Base-by-base conservation (phyloP, 768 basidiomycete genomes). In the Mycena floridula region DNA sequence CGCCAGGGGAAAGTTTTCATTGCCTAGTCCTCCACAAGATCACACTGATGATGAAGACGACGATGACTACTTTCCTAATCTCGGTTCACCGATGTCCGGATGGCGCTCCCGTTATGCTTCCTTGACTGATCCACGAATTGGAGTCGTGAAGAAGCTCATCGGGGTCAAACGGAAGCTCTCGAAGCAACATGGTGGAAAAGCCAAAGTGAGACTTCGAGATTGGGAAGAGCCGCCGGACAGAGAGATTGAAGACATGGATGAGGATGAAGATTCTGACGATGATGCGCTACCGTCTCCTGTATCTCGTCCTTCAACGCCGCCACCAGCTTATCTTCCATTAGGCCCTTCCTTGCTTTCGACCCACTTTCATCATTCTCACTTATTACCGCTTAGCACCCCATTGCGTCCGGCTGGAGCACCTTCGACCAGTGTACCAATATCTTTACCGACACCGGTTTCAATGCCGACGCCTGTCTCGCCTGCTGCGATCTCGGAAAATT, bases 391-490 rank as follows among this genome's bases (percentile, higher is more conserved):
- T 30, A 77, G 81, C 52, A 69, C 64, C 21, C 73, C 84, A 3
- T 62, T 88, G 3, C 76, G 77, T 1, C 75, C 81, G 80, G 80
- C 1, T 82, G 72, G 1, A 67, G 68, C 69, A 11, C 69, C 73
- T 7, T 69, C 71, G 37, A 65, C 66, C 50, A 65, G 70, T 3
- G 62, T 69, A 0, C 56, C 66, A 13, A 60, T 68, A 12, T 56
- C 70, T 25, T 63, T 28, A 40, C 37, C 37, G 37, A 40, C 37
- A 28, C 71, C 69, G 11, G 88, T 83, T 0, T n/a, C n/a, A n/a
- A n/a, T n/a, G n/a, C 88, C 87, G 1, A 92, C 89, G 0, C 89
- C 89, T 1, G 86, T 91, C 3, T 91, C 89, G 0, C 89, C 89
- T 16, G 87, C 85, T 4, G 83, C 85, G 1, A 68, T 70, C 1